A percentile compares a stretch with the other conserved stretches of the same genome.
These are phyloP conservation scores for Solanum chiquidenum DNA, from an alignment of 257 asterid genomes.

Conservation along the genomic window DNA sequence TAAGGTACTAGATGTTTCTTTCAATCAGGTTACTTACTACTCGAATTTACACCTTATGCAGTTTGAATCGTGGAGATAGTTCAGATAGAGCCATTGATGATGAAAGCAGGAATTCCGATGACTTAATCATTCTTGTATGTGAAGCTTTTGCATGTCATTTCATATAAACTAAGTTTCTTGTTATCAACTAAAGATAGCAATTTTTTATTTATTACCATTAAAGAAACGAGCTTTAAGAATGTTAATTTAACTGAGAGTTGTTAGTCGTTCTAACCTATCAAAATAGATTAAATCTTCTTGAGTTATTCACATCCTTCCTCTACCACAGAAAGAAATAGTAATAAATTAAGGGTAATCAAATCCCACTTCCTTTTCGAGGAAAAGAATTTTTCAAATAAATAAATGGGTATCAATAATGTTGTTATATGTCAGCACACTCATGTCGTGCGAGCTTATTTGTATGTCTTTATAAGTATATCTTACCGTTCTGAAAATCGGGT, in stretches of 20 bases:
- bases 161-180: not conserved
- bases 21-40: slow-evolving; percentile 14
- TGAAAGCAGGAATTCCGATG: slow-evolving; percentile 58
- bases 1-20: not conserved
- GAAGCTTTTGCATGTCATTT: slow-evolving; percentile 1
- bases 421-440: not conserved
- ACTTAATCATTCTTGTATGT: slow-evolving; percentile 80
- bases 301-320: not conserved
- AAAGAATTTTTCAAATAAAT: not conserved
- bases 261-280: not conserved
- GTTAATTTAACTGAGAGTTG: not conserved
- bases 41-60: slow-evolving; percentile 38
- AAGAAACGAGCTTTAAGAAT: not conserved
- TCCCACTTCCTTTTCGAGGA: not conserved
- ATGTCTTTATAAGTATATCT: not conserved
- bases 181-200: not conserved
- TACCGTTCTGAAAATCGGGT: not conserved
- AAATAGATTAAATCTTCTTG: not conserved
- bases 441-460: not conserved
- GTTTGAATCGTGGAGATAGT: slow-evolving; percentile 57
- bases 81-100: slow-evolving; percentile 55
- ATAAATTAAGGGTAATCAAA: not conserved
- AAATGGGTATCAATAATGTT: not conserved
- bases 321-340: not conserved
- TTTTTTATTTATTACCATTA: not conserved